These are phyloP conservation scores for Neofusicoccum ribis DNA, from an alignment of 2,329 filamentous ascomycete genomes.

Conservation along the genomic window DNA sequence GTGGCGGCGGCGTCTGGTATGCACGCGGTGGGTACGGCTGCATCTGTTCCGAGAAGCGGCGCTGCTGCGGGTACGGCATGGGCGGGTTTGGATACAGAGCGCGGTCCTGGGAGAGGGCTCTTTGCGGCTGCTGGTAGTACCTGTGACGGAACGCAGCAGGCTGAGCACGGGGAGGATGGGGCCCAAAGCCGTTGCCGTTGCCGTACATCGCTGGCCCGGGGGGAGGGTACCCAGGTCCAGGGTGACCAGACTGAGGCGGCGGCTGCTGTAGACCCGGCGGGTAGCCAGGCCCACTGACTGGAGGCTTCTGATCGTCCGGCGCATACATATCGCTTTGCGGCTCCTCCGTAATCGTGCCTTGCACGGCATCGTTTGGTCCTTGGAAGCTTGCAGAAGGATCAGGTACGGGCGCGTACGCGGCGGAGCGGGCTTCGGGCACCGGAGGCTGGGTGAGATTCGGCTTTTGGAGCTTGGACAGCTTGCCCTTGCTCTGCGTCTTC, in stretches of 20 bases:
- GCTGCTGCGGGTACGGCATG: not conserved
- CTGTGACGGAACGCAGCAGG: not conserved
- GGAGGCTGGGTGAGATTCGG: not conserved
- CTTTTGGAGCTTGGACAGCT: conserved; percentile 9
- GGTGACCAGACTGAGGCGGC: not conserved
- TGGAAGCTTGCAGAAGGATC: not conserved
- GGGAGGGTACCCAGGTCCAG: not conserved
- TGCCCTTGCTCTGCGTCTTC: conserved; percentile 5
- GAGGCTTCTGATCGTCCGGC: not conserved
- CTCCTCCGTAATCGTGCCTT: not conserved
- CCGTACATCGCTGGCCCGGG: not conserved
- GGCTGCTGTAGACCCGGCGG: not conserved
- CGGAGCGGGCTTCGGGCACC: not conserved
- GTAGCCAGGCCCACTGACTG: not conserved
- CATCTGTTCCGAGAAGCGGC: conserved; percentile 14
- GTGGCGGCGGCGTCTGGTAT: conserved; percentile 1
- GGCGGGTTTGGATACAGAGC: not conserved
- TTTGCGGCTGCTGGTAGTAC: not conserved
- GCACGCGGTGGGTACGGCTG: conserved; percentile 1
- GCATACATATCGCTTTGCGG: not conserved
- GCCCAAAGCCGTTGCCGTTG: not conserved
- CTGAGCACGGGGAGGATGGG: not conserved
- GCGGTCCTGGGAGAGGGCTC: conserved; percentile 6
- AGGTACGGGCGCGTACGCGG: not conserved
- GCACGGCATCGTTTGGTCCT: not conserved